phyloP scores from a whole-genome alignment of 2,329 filamentous ascomycete genomes.

The Monosporascus sp. region DNA sequence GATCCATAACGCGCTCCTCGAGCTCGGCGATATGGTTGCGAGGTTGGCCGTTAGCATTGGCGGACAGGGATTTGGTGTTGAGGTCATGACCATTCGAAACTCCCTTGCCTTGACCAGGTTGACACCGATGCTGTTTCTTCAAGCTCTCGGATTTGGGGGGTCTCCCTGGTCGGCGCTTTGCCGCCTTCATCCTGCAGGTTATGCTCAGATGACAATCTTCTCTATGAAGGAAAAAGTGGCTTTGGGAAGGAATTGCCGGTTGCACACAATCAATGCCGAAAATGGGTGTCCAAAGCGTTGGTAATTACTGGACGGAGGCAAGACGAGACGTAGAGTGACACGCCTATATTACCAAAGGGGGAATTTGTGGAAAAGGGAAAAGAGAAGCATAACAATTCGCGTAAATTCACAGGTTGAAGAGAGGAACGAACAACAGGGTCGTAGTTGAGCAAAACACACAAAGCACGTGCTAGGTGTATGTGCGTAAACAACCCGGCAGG shows the following conservation, averaged over 20 bases:
- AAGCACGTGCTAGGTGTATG: neutral
- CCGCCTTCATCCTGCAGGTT: neutral
- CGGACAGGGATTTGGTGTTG: neutral
- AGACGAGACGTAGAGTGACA: too few relatives aligned
- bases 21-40: slow-evolving; percentile 32
- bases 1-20: slow-evolving; percentile 47
- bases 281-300: too few relatives aligned
- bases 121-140: neutral
- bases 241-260: too few relatives aligned
- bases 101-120: slow-evolving; percentile 4
- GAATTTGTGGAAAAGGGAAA: too few relatives aligned
- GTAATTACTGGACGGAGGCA: too few relatives aligned
- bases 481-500: neutral
- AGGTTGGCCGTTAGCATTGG: neutral
- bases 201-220: neutral
- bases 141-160: neutral
- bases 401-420: too few relatives aligned
- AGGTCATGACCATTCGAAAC: slow-evolving; percentile 9
- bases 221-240: neutral
- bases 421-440: too few relatives aligned
- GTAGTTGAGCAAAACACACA: neutral
- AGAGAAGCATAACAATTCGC: too few relatives aligned
- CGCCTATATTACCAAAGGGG: too few relatives aligned
- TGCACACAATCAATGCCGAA: too few relatives aligned
- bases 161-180: neutral